Conservation (phyloP, 495 filamentous ascomycete species). For the Thermothielavioides terrestris region DNA sequence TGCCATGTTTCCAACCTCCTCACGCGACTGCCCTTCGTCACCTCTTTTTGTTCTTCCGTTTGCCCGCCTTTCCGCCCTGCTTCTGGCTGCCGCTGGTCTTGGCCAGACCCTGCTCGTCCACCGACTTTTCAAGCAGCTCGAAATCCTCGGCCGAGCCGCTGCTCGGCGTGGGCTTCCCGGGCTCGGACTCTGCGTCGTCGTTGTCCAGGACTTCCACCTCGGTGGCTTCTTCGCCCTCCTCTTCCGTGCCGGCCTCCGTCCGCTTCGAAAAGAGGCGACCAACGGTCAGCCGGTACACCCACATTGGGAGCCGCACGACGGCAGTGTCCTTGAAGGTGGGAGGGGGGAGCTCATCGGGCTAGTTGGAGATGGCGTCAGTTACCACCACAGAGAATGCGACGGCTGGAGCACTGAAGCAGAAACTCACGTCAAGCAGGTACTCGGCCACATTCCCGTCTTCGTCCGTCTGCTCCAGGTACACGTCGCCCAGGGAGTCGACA, state of each 20-base stretch:
- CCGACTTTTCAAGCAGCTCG: slow-evolving; percentile 47
- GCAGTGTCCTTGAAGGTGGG: slow-evolving; percentile 64
- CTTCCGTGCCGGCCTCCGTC: slow-evolving; percentile 23
- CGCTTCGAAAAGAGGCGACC: slow-evolving; percentile 42
- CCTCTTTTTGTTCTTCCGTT: slow-evolving; percentile 42
- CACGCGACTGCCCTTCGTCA: background rate
- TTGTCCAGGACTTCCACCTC: slow-evolving; percentile 29
- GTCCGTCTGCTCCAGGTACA: slow-evolving; percentile 82
- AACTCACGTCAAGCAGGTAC: slow-evolving; percentile 70
- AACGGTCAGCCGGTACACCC: slow-evolving; percentile 50
- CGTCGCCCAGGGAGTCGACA: slow-evolving; percentile 83
- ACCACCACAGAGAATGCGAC: background rate
- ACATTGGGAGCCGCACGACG: slow-evolving; percentile 58
- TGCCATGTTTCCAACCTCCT: background rate
- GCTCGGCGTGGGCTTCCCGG: slow-evolving; percentile 34
- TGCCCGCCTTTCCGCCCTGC: slow-evolving; percentile 34
- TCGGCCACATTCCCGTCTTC: slow-evolving; percentile 78
- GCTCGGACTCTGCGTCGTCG: slow-evolving; percentile 30
- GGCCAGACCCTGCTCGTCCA: slow-evolving; percentile 34
- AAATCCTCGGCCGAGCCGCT: slow-evolving; percentile 47
- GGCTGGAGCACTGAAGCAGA: no score
- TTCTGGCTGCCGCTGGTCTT: slow-evolving; percentile 35
- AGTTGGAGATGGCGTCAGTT: slow-evolving; percentile 1
- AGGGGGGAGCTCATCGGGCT: slow-evolving; percentile 55
- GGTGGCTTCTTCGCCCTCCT: slow-evolving; percentile 25